phyloP scores from a whole-genome alignment of 495 filamentous ascomycete genomes.

The Hyphodiscus hymeniophilus region DNA sequence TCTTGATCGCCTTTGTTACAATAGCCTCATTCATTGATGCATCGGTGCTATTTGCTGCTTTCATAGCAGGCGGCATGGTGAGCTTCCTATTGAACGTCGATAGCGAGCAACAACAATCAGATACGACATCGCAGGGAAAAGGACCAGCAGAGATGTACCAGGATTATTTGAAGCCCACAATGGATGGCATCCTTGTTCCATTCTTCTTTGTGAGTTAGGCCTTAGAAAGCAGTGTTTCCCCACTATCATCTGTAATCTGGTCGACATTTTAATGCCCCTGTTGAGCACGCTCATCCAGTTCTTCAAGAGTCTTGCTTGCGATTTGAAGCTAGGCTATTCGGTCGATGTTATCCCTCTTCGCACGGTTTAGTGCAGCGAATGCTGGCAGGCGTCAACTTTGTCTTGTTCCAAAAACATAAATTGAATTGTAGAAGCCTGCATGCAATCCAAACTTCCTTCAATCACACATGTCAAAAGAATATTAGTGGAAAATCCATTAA shows the following conservation, averaged over 20 bases:
- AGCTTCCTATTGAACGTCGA: constrained; percentile 12
- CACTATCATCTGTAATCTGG: neutral
- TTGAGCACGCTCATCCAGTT: too few species aligned
- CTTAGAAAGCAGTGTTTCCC: neutral
- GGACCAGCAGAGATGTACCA: constrained; percentile 35
- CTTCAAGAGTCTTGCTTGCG: too few species aligned
- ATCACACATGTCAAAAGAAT: too few species aligned
- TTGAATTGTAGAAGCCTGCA: too few species aligned
- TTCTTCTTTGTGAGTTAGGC: constrained; percentile 59
- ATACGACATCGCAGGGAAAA: neutral
- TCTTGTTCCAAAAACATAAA: too few species aligned
- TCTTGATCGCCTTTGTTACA: constrained; percentile 48
- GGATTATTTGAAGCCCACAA: constrained; percentile 43
- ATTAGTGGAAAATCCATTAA: too few species aligned
- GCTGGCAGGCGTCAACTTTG: too few species aligned
- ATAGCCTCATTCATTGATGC: constrained; percentile 55
- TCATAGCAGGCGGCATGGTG: constrained; percentile 50
- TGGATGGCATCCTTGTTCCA: constrained; percentile 52
- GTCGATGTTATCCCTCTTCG: too few species aligned
- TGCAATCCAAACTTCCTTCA: too few species aligned
- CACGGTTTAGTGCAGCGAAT: too few species aligned
- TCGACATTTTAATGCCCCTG: too few species aligned
- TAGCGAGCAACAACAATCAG: neutral
- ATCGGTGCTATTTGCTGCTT: constrained; percentile 63
- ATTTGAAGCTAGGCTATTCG: too few species aligned